Conservation (phyloP, 306 rosid species). For the Prosopis cineraria region DNA sequence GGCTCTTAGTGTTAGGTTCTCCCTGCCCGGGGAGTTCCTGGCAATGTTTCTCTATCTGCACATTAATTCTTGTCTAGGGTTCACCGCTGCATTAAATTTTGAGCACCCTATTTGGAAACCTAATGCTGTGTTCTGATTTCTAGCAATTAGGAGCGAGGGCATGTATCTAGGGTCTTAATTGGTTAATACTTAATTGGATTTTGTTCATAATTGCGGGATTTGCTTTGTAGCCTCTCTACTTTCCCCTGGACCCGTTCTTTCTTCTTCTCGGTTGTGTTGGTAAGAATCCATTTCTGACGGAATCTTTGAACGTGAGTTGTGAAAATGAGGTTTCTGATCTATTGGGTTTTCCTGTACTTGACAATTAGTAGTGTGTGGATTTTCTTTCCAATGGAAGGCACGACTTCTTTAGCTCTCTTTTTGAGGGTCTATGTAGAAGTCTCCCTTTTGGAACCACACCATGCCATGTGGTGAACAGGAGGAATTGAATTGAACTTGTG, state of each 20-base stretch:
- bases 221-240: not conserved
- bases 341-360: not conserved
- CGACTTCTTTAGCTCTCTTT: not conserved
- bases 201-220: not conserved
- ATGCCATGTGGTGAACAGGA: not conserved
- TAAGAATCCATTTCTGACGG: not conserved
- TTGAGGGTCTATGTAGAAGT: not conserved
- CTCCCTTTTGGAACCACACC: not conserved
- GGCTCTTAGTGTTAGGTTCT: not conserved
- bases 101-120: not conserved
- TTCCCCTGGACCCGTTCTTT: not conserved
- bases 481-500: not conserved
- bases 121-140: not conserved
- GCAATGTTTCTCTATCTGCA: constrained; percentile 3
- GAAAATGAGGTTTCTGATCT: not conserved
- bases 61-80: constrained; percentile 1
- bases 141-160: not conserved
- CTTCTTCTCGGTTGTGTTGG: not conserved
- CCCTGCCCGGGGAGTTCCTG: not conserved
- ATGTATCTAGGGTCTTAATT: not conserved
- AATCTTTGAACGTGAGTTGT: not conserved
- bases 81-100: not conserved
- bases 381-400: not conserved
- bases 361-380: not conserved
- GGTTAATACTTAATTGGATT: constrained; percentile 3